phyloP scores from a whole-genome alignment of 2,329 filamentous ascomycete genomes.

The Nothomitra cinnamomea region DNA sequence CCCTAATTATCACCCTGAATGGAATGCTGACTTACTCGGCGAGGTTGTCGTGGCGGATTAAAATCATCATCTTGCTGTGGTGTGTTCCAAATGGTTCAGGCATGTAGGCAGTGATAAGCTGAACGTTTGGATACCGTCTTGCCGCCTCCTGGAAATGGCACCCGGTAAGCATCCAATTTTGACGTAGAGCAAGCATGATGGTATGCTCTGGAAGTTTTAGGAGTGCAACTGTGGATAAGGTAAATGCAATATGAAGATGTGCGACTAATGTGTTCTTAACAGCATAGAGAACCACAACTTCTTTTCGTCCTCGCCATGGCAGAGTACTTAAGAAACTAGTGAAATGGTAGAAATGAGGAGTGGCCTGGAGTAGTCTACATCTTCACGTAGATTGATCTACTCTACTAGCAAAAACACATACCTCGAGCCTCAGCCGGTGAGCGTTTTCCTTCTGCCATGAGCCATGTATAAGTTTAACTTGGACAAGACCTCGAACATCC shows the following conservation, averaged over 20 bases:
- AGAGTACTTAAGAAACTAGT: no score
- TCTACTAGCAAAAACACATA: constrained; percentile 17
- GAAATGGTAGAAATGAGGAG: no score
- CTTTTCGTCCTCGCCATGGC: no score
- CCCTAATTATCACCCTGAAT: neutral
- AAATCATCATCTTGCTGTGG: constrained; percentile 73
- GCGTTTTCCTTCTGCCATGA: constrained; percentile 51
- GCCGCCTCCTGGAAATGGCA: constrained; percentile 38
- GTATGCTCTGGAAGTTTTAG: no score
- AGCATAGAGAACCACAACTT: no score
- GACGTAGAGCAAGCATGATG: no score
- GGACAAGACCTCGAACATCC: constrained; percentile 34
- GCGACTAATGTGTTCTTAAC: no score
- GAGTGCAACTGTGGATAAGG: no score
- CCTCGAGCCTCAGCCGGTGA: constrained; percentile 39
- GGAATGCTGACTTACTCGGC: constrained; percentile 36
- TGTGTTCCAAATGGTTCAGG: constrained; percentile 77
- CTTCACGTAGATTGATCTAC: neutral
- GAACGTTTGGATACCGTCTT: constrained; percentile 45
- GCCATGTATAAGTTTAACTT: constrained; percentile 43
- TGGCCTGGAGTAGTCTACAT: no score
- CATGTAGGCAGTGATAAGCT: constrained; percentile 58
- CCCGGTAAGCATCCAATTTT: neutral
- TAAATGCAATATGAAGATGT: no score
- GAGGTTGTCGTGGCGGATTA: constrained; percentile 58